Base-by-base conservation (phyloP, 768 basidiomycete species). In the Myochromella boudieri region DNA sequence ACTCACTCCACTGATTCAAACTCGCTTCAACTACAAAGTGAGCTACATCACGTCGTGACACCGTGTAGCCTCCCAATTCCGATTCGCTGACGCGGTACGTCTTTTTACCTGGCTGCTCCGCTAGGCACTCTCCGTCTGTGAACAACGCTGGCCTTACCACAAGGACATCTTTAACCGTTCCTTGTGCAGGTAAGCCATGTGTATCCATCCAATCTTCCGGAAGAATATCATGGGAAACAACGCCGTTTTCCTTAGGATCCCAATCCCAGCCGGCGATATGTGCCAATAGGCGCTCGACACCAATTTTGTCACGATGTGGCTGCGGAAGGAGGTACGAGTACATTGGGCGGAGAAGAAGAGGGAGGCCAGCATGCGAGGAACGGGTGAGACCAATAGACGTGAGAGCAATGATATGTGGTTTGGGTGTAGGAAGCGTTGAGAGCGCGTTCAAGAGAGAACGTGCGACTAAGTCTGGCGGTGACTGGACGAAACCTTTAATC, bases 271-370 rank as follows among this genome's bases (percentile, higher is more conserved):
- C 84, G 0, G 76, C 68, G 48, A 67, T 65, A 48, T 84, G 69
- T 1, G 70, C 63, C 3, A 79, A 39, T 2, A 75, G 60, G 22
- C 76, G 68, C 62, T 90, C 87, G 25, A 67, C 62, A 6, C 78
- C 84, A 36, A 79, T 33, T 62, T 88, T 89, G 62, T 88, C 85
- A 22, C 57, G 67, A 58, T 82, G 83, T 4, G 82, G 77, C 1
- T 26, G 48, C 4, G 60, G 32, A 33, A 85, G 62, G 21, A 78
- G 37, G 51, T 66, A 70, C 3, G 58, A 49, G 59, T 85, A 85
- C 0, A 87, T 0, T 0, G 72, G 71, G 51, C 74, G 76, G 25
- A 83, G 53, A 3, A 64, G 59, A 24, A 76, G 36, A 0, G 85
- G 84, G 0, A 85, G 65, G 3, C 59, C 52, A 0, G 60, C 51